These are phyloP conservation scores for Trichoderma hamatum DNA, from an alignment of 2,329 filamentous ascomycete genomes.

Conservation along the genomic window DNA sequence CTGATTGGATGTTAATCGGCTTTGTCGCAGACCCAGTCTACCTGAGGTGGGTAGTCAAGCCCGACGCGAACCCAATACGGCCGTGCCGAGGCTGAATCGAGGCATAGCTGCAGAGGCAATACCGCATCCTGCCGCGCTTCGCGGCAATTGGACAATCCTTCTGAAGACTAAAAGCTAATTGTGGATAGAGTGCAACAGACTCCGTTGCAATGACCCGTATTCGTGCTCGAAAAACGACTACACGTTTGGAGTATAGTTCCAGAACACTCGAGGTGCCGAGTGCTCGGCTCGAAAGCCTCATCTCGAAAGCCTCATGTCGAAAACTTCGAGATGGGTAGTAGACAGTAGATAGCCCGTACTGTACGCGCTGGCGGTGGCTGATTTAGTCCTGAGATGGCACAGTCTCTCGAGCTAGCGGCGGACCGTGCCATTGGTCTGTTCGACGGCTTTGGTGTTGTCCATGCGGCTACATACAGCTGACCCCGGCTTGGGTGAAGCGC, in stretches of 20 bases:
- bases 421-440: constrained; percentile 5
- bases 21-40: background rate
- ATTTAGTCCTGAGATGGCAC: background rate
- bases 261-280: background rate
- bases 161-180: background rate
- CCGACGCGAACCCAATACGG: constrained; percentile 14
- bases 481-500: constrained; percentile 18
- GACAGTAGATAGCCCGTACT: background rate
- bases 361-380: background rate
- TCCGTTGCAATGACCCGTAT: background rate
- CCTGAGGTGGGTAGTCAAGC: constrained; percentile 4
- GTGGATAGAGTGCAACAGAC: background rate
- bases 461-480: constrained; percentile 3
- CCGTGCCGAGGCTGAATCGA: background rate
- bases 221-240: background rate
- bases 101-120: constrained; percentile 2
- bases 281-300: background rate
- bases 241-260: background rate
- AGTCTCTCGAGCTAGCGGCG: constrained; percentile 7
- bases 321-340: no score
- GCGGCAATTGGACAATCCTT: constrained; percentile 12
- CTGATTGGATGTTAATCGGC: background rate
- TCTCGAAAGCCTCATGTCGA: background rate
- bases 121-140: constrained; percentile 10
- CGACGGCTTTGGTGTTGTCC: background rate